Evolutionary conservation across 305 asterid species (phyloP), one percentile per base, ranked within the genome.

Genomic region (Rubia peregrina): DNA sequence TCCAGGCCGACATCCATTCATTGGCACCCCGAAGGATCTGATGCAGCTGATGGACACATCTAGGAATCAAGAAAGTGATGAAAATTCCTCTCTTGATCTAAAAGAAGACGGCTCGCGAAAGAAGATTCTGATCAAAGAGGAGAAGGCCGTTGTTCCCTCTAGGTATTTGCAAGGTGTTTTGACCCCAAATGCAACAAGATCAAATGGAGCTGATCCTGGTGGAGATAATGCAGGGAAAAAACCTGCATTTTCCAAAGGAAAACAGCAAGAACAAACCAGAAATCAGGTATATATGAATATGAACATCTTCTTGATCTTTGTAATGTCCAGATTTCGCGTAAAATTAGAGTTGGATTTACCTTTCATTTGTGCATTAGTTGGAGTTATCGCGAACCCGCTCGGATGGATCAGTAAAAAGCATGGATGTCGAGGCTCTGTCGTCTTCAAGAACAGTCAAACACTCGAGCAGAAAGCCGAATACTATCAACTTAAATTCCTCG

Each of bases 1-100:
- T 10, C 94, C 94, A 0, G 98, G 97, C 8, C 77, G 96, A n/a
- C 96, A 93, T 60, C 91, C 96, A 0, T 86, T 93, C 7, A 77
- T 88, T 0, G 96, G 96, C 17, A 85, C 62, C 65, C 98, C 98
- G 0, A 89, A 90, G 84, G 95, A 89, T 56, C 81, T 93, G 78
- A 93, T 90, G 98, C 92, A 87, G 73, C 72, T 92, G 78, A 19
- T 82, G 36, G 97, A 90, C 77, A 69, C 83, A 9, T 72, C 88
- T 48, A 48, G 55, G 55, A 14, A 0, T 21, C 84, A 61, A 40
- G 84, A 73, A 71, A 46, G 62, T 38, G 78, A 17, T 69, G 64
- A 41, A 49, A 75, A 55, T 71, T 65, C 72, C 26, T 75, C 70
- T 63, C 0, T 49, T 43, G 62, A 7, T 13, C 83, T 64, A 51